Base-by-base conservation (phyloP, 2,329 filamentous ascomycete species). In the Tolypocladium cylindrosporum region DNA sequence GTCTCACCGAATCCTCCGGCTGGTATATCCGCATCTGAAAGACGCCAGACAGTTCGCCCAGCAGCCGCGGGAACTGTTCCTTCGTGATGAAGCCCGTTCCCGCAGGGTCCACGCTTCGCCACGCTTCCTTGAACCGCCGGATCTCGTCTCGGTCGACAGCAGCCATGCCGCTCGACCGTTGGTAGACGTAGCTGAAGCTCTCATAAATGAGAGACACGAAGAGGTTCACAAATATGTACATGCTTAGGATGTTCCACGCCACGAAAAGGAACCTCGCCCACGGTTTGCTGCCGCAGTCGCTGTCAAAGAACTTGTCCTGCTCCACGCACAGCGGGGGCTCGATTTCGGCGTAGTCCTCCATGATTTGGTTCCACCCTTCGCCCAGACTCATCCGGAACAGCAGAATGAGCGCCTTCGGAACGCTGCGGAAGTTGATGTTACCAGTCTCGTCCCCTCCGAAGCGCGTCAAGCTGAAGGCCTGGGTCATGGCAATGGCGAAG, bases 161-260 rank as follows among this genome's bases (percentile, higher is more conserved):
- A 7, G 89, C 91, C 65, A 97, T 81, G n/a, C 91, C 91, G 67
- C 90, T 96, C 60, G 93, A 97, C 62, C 91, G 85, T 75, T 99
- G 95, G 71, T 97, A 99, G 62, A 99, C 94, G 68, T 99, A 99
- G 71, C 91, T 96, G 80, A 99, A 99, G 74, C 92, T 97, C 77
- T 99, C 94, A 75, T 95, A 99, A 65, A 99, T 99, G 71, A 99
- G 85, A 54, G 94, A 99, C 59, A 99, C 93, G 72, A 99, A 99
- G 69, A 99, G 77, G 68, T 93, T 97, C 69, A 97, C 93, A 68
- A 99, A 99, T 67, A 99, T 96, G 75, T 99, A 99, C 94, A 99
- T 99, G 88, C 93, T 97, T 73, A 99, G 82, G 67, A 99, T 93
- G 77, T 99, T 99, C 94, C 94, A 99, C 5, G 88, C 85, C 59